Evolutionary conservation across 257 asterid genomes (phyloP).

Genomic region (Mentha longifolia): DNA sequence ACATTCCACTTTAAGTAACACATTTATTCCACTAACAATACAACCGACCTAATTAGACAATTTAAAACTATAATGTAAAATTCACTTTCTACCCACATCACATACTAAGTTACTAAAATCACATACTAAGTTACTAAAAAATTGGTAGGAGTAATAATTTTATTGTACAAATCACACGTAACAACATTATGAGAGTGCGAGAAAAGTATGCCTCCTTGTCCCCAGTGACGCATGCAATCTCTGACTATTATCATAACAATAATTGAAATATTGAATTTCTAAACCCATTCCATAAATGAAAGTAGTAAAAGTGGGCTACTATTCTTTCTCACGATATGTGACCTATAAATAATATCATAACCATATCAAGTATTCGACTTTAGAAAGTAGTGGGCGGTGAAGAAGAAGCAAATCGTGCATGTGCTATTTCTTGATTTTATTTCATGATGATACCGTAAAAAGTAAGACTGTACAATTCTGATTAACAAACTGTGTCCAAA

Average conservation of each 20-base stretch:
- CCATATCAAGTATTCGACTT: not conserved
- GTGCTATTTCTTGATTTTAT: not conserved
- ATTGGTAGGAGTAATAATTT: too few relatives aligned
- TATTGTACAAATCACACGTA: not conserved
- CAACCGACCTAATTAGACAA: too few relatives aligned
- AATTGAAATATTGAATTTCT: too few relatives aligned
- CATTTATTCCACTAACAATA: too few relatives aligned
- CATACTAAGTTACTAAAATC: too few relatives aligned
- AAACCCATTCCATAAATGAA: not conserved
- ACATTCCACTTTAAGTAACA: too few relatives aligned
- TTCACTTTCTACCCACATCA: too few relatives aligned
- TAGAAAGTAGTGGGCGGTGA: not conserved
- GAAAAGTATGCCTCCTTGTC: constrained; percentile 12
- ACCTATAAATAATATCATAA: not conserved
- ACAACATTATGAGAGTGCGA: constrained; percentile 4
- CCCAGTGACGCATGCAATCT: not conserved
- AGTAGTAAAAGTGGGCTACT: too few relatives aligned
- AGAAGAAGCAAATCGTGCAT: too few relatives aligned
- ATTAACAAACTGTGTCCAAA: constrained; percentile 15
- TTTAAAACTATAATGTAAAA: too few relatives aligned
- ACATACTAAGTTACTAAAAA: too few relatives aligned
- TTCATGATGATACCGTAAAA: not conserved
- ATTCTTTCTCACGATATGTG: too few relatives aligned
- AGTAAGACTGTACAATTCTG: constrained; percentile 29
- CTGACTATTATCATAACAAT: constrained; percentile 4